Evolutionary conservation across 176 grass and related monocot species (phyloP).

Genomic region (Eragrostis nindensis): DNA sequence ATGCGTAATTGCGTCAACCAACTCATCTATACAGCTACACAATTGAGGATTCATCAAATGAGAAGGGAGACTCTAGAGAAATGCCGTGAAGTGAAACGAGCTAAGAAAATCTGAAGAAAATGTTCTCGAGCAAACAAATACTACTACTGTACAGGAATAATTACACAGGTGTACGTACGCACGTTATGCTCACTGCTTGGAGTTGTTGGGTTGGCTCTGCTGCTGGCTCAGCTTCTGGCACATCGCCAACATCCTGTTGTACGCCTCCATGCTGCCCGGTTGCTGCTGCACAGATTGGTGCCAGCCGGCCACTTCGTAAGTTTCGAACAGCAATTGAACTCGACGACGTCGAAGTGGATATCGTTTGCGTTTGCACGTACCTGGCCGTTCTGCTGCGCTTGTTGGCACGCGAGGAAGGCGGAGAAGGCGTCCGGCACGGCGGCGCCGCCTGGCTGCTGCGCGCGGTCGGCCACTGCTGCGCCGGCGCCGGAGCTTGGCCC

Average conservation of each 20-base stretch:
- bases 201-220: slow-evolving; percentile 42
- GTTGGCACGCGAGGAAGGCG: slow-evolving; percentile 65
- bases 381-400: slow-evolving; percentile 61
- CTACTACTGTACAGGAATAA: not conserved
- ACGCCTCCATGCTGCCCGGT: slow-evolving; percentile 69
- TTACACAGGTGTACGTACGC: not conserved
- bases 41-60: not conserved
- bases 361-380: not conserved
- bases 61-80: not conserved
- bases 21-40: not conserved
- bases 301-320: not conserved
- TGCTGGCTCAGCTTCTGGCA: slow-evolving; percentile 61
- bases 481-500: not conserved
- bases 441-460: slow-evolving; percentile 24
- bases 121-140: not conserved
- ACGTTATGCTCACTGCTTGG: slow-evolving; percentile 37
- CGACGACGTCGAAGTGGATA: not conserved
- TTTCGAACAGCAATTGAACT: not conserved
- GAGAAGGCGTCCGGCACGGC: slow-evolving; percentile 56
- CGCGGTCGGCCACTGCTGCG: slow-evolving; percentile 22
- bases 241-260: slow-evolving; percentile 64
- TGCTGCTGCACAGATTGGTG: slow-evolving; percentile 36
- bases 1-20: not conserved
- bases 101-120: not conserved
- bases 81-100: not conserved